Base-by-base conservation (phyloP, 1,284 basidiomycete genomes). In the Ustilago shanxiensis region DNA sequence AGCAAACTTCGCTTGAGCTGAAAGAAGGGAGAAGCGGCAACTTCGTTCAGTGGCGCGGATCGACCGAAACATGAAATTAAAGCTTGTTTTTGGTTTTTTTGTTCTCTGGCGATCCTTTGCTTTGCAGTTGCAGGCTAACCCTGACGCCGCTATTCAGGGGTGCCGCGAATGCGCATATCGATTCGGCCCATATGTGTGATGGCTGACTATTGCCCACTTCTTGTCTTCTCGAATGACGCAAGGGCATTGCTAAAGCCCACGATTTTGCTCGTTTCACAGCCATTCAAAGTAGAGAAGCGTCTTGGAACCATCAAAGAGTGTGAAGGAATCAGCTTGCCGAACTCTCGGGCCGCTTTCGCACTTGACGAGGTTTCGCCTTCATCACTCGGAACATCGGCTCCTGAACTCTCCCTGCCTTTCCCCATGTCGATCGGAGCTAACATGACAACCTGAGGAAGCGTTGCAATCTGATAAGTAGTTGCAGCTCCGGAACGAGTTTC, bases 281-380 rank as follows among this genome's bases (percentile, higher is more conserved):
- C 31, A 5, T 41, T 41, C 39, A 14, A 18, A 41, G 39, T 6
- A 14, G 39, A 16, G 39, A 7, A 41, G n/a, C n/a, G n/a, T n/a
- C n/a, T n/a, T n/a, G n/a, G n/a, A n/a, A n/a, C n/a, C n/a, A n/a
- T n/a, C n/a, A n/a, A n/a, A n/a, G n/a, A n/a, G n/a, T n/a, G n/a
- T n/a, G n/a, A n/a, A 47, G 44, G 3, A 8, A 20, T 20, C n/a
- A 51, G 37, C 22, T 22, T 24, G 33, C 52, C 51, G 29, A 54
- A 35, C 20, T 39, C 52, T 37, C 33, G 52, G 33, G 35, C 33
- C 52, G 52, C 52, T 35, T 22, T 54, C 33, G 22, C 52, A 37
- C 35, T 37, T 37, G 35, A 37, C 35, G 13, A 9, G 35, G 13
- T 33, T 33, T 33, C 11, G 31, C 31, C 31, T 33, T 33, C 31